Percentiles rank a stretch among this genome's conserved stretches.
These are phyloP conservation scores for Talaromyces piceae DNA, from an alignment of 2,329 filamentous ascomycete genomes.

Conservation along the genomic window DNA sequence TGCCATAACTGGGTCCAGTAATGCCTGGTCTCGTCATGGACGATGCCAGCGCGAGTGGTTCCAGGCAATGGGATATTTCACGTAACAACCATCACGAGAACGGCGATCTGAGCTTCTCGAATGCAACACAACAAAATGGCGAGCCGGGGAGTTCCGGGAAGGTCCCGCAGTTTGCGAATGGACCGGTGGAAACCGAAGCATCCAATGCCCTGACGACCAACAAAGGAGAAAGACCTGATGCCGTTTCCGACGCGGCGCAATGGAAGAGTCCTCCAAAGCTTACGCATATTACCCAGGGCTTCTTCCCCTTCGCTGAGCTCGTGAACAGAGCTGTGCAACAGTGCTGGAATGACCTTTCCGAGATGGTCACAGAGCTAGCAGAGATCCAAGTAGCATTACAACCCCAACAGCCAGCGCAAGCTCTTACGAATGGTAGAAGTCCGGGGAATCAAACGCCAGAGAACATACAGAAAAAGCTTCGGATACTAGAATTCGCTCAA, in stretches of 20 bases:
- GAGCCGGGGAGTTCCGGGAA: constrained; percentile 16
- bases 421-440: constrained; percentile 21
- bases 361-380: constrained; percentile 62
- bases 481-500: constrained; percentile 69
- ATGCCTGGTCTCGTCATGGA: constrained; percentile 40
- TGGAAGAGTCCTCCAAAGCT: constrained; percentile 44
- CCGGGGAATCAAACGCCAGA: constrained; percentile 39
- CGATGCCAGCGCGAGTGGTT: constrained; percentile 24
- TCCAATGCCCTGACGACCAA: neutral
- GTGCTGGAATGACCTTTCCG: constrained; percentile 69
- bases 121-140: constrained; percentile 13
- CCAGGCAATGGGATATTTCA: constrained; percentile 17
- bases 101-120: constrained; percentile 15
- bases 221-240: constrained; percentile 1
- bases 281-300: constrained; percentile 65
- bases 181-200: constrained; percentile 10
- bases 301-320: constrained; percentile 66
- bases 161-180: constrained; percentile 22
- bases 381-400: constrained; percentile 55
- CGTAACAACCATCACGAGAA: constrained; percentile 21
- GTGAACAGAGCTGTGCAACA: constrained; percentile 74
- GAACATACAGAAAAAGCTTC: constrained; percentile 68
- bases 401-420: constrained; percentile 18
- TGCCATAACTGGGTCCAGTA: constrained; percentile 17
- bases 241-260: constrained; percentile 1